phyloP scores from a whole-genome alignment of 177 flowering plant species.

The Vitis hybrid region DNA sequence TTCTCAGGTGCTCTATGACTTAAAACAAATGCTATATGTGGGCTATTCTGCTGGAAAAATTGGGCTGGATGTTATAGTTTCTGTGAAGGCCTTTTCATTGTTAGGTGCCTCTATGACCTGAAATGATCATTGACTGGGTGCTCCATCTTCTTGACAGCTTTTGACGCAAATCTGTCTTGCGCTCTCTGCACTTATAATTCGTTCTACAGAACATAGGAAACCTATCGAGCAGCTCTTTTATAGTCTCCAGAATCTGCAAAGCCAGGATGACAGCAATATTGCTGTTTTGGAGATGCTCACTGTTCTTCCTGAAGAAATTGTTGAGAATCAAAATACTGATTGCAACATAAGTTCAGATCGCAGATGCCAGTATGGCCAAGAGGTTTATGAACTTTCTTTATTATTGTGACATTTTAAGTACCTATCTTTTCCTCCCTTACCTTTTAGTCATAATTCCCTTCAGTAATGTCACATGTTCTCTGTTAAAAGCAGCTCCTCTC shows the following conservation, averaged over 20 bases:
- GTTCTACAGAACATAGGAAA: conserved; percentile 64
- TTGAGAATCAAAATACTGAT: conserved; percentile 58
- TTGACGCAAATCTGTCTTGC: conserved; percentile 96
- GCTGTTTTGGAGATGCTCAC: conserved; percentile 95
- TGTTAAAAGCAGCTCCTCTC: conserved; percentile 64
- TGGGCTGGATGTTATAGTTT: background rate
- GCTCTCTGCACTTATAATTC: conserved; percentile 73
- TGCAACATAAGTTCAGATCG: conserved; percentile 41
- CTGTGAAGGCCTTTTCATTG: background rate
- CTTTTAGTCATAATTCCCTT: background rate
- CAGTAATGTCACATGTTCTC: conserved; percentile 1
- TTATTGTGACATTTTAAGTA: background rate
- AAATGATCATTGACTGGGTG: conserved; percentile 5
- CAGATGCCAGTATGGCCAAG: conserved; percentile 66
- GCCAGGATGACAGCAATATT: conserved; percentile 60
- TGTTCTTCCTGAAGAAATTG: conserved; percentile 86
- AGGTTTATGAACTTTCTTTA: conserved; percentile 45
- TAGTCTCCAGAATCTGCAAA: conserved; percentile 71
- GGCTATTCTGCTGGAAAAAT: background rate
- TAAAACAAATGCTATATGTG: background rate
- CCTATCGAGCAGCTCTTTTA: conserved; percentile 81
- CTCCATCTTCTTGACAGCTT: conserved; percentile 51
- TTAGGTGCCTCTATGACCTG: conserved; percentile 1
- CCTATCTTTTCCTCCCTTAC: background rate
- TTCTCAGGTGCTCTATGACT: conserved; percentile 7